Base-by-base conservation (phyloP, 352 stramenopile genomes). In the Peronospora farinosa region DNA sequence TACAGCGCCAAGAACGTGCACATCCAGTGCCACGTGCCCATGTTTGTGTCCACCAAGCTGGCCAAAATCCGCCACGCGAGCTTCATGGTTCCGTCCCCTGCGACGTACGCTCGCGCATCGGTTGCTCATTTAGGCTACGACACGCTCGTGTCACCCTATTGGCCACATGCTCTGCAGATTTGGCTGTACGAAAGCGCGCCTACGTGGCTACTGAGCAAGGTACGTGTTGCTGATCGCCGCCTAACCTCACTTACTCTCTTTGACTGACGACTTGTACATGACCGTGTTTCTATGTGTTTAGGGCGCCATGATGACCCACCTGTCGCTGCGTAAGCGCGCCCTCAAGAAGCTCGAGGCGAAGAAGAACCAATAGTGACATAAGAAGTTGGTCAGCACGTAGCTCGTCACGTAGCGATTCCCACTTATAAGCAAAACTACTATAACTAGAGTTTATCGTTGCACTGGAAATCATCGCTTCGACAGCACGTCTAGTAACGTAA, bases 1-100 rank as follows among this genome's bases (percentile, higher is more conserved):
- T 98, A 98, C 69, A 82, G 78, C 52, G 63, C 67, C 33, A 98
- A 97, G 75, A 92, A 92, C 59, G 81, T 95, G 57, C 84, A 86
- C 58, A 84, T 98, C 21, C 96, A 99, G 70, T 98, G 95, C 75
- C 96, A 99, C 65, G 90, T 97, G 60, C 96, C 97, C 27, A 97
- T 99, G 75, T 98, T 99, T 58, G 96, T 99, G 51, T 95, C 96
- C 30, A 98, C 96, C 19, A 99, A 99, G 77, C 74, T 99, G 40
- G 95, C 96, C 48, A 99, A 99, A 75, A 97, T 99, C 78, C 87
- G 96, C 46, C 92, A 97, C 56, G 67, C 92, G 51, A 93, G 68
- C 51, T 82, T 98, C 54, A 92, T 90, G 60, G 92, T 98, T 47
- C 95, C 95, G 23, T 91, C 76, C 43, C 85, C 96, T 7, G 57